These are phyloP conservation scores for Pestalotiopsis sp. DNA, from an alignment of 2,329 filamentous ascomycete genomes.

Conservation along the genomic window DNA sequence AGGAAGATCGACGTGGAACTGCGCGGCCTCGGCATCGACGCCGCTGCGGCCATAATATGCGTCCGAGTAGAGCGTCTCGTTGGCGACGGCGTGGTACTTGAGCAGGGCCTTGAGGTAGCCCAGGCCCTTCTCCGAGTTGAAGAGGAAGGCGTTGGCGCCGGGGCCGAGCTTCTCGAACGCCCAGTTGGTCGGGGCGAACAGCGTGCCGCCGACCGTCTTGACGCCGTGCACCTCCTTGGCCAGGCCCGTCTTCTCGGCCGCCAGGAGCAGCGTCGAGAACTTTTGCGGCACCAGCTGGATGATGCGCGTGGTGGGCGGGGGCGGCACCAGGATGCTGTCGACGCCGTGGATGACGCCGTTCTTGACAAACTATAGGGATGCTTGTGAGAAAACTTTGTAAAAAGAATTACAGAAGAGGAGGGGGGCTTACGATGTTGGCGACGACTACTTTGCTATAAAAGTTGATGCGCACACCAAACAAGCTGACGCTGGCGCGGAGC, in stretches of 20 bases:
- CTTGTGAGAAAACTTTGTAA: not conserved
- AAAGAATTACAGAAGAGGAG: not conserved
- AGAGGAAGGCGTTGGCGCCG: conserved; percentile 80
- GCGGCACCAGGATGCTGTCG: conserved; percentile 75
- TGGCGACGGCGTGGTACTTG: conserved; percentile 34
- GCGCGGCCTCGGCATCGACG: conserved; percentile 41
- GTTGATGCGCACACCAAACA: conserved; percentile 71
- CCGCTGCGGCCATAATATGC: conserved; percentile 64
- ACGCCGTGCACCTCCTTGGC: conserved; percentile 59
- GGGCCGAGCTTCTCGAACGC: conserved; percentile 80
- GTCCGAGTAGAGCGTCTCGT: conserved; percentile 68
- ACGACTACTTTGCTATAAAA: conserved; percentile 73
- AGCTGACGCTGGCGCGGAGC: conserved; percentile 66
- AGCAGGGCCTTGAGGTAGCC: conserved; percentile 76
- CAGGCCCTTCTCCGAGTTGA: conserved; percentile 71
- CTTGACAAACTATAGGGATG: conserved; percentile 58
- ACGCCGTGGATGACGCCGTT: conserved; percentile 85
- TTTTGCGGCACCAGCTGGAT: conserved; percentile 69
- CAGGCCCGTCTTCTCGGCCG: conserved; percentile 74
- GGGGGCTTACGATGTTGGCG: conserved; percentile 65
- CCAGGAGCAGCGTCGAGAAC: conserved; percentile 81
- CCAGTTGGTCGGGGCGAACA: conserved; percentile 80
- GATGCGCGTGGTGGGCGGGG: conserved; percentile 56
- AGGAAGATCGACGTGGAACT: conserved; percentile 70
- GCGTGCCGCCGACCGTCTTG: conserved; percentile 65